Percentiles rank a stretch among this genome's conserved stretches.
phyloP scores from a whole-genome alignment of 2,329 filamentous ascomycete genomes.

The Colletotrichum musicola region DNA sequence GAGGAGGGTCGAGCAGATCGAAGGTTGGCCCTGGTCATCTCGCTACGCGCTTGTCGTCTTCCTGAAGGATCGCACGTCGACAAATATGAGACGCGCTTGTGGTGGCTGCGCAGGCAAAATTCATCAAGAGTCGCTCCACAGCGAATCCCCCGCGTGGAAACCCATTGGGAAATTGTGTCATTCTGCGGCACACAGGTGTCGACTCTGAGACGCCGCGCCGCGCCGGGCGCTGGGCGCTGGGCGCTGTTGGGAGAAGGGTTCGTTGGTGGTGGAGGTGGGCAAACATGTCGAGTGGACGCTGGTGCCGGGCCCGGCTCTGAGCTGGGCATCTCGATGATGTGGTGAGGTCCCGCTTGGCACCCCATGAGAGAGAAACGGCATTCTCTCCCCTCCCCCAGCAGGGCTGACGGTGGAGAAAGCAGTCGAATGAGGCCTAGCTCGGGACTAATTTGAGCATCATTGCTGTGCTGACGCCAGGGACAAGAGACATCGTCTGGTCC shows the following conservation, averaged over 20 bases:
- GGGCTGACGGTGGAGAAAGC: conserved; percentile 27
- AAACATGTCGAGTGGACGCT: conserved; percentile 1
- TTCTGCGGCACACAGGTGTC: conserved; percentile 17
- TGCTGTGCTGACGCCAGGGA: conserved; percentile 30
- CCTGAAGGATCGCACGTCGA: conserved; percentile 33
- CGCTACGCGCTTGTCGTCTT: conserved; percentile 38
- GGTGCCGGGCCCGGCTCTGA: conserved; percentile 10
- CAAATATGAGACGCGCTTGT: conserved; percentile 35
- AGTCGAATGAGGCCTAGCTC: conserved; percentile 16
- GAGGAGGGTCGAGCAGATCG: conserved; percentile 31
- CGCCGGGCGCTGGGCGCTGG: background rate
- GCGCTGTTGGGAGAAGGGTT: background rate
- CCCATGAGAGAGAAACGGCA: conserved; percentile 19
- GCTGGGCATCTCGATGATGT: conserved; percentile 34
- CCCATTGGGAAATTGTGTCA: conserved; percentile 22
- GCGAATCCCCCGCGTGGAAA: conserved; percentile 4
- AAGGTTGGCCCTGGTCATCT: conserved; percentile 33
- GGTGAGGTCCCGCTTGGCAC: conserved; percentile 25
- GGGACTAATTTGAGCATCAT: conserved; percentile 34
- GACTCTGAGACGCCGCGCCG: background rate
- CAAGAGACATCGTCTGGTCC: conserved; percentile 24
- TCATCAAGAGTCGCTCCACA: conserved; percentile 21
- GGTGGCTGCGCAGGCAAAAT: conserved; percentile 38
- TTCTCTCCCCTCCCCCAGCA: conserved; percentile 13
- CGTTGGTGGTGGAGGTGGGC: background rate